Percentiles rank a stretch among this genome's conserved stretches.
phyloP scores from a whole-genome alignment of 768 basidiomycete species.

The Boletus sp. region DNA sequence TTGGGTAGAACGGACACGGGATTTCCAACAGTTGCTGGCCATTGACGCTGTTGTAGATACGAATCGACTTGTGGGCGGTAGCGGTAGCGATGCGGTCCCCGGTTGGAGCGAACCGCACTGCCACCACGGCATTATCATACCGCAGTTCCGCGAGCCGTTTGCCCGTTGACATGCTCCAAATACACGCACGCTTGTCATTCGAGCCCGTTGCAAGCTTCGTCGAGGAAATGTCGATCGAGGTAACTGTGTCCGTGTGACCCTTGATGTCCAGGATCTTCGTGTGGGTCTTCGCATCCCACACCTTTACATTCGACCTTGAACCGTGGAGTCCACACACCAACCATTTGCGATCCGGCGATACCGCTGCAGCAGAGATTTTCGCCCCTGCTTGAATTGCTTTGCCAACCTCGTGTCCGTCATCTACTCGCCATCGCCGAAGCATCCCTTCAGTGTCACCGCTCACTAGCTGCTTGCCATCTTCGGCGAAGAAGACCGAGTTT shows the following conservation, averaged over 20 bases:
- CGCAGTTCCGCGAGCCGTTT: not conserved
- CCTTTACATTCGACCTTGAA: not conserved
- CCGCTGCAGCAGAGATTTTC: not conserved
- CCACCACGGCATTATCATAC: not conserved
- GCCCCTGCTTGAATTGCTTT: not conserved
- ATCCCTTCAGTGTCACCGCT: not conserved
- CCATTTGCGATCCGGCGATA: not conserved
- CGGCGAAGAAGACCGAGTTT: not conserved
- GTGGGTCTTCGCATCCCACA: not conserved
- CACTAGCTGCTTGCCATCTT: not conserved
- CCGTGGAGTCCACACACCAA: not conserved
- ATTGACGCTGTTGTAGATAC: not conserved
- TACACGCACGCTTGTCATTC: not conserved
- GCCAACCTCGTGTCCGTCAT: not conserved
- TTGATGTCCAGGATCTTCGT: not conserved
- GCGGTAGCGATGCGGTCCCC: not conserved
- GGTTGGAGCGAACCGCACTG: not conserved
- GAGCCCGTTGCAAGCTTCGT: not conserved
- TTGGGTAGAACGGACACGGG: not conserved
- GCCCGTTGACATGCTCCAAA: not conserved
- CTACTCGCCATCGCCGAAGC: not conserved
- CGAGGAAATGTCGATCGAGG: not conserved
- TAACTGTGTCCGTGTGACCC: not conserved
- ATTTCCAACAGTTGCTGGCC: not conserved
- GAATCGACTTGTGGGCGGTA: not conserved